Evolutionary conservation across 140 eudicot genomes (phyloP).

Genomic region (Flaveria floridana): DNA sequence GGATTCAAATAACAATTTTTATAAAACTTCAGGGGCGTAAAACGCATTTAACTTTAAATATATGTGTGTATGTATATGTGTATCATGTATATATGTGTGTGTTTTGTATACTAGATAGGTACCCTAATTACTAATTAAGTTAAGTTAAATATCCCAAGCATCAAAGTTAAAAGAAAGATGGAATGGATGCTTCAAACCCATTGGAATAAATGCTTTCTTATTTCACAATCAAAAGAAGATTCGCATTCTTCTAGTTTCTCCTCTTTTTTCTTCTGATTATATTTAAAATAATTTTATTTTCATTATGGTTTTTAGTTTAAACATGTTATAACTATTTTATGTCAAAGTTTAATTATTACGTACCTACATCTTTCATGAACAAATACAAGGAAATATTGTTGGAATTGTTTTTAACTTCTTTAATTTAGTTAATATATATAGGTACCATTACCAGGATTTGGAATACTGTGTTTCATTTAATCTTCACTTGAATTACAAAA

Average conservation of each 20-base stretch:
- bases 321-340: neutral
- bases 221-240: slow-evolving; percentile 63
- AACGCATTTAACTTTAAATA: no score
- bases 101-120: neutral
- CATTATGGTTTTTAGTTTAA: neutral
- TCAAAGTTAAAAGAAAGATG: slow-evolving; percentile 31
- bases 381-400: neutral
- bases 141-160: slow-evolving; percentile 34
- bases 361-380: neutral
- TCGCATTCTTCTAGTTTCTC: slow-evolving; percentile 37
- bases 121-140: slow-evolving; percentile 16
- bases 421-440: no score
- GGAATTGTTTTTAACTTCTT: neutral
- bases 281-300: neutral
- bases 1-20: no score
- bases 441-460: neutral
- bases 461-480: neutral
- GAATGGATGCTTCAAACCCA: slow-evolving; percentile 40
- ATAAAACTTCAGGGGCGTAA: no score
- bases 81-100: neutral
- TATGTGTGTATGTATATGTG: no score
- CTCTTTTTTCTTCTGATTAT: neutral
- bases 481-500: neutral
- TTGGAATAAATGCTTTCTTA: slow-evolving; percentile 66
- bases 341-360: neutral